Conservation (phyloP, 163 green algal genomes). For the Scenedesmus sp. region DNA sequence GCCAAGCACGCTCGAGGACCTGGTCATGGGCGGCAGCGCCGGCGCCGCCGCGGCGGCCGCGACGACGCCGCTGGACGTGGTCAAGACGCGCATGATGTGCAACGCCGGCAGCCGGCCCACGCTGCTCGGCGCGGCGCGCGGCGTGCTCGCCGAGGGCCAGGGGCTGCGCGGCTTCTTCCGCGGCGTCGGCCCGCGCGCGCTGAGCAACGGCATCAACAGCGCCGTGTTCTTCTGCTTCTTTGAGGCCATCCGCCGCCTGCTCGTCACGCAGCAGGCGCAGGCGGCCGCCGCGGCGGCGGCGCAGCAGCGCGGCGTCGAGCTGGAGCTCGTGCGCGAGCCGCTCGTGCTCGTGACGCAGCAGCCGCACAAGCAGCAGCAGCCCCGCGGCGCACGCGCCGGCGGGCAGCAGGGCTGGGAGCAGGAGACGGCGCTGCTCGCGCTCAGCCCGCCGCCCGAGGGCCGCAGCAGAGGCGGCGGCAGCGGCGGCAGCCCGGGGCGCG, state of each 20-base stretch:
- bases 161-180: slow-evolving; percentile 70
- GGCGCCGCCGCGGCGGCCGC: slow-evolving; percentile 85
- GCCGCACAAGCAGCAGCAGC: slow-evolving; percentile 23
- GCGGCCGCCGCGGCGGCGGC: not conserved
- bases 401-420: not conserved
- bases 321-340: slow-evolving; percentile 5
- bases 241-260: slow-evolving; percentile 67
- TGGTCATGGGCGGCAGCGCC: slow-evolving; percentile 81
- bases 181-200: slow-evolving; percentile 85
- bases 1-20: slow-evolving; percentile 73
- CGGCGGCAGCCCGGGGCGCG: not conserved
- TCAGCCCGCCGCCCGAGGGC: not conserved
- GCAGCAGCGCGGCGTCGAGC: not conserved
- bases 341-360: slow-evolving; percentile 14
- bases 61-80: slow-evolving; percentile 89
- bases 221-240: slow-evolving; percentile 99
- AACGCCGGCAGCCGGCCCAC: slow-evolving; percentile 66
- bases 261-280: slow-evolving; percentile 29
- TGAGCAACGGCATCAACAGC: slow-evolving; percentile 95
- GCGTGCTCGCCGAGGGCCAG: slow-evolving; percentile 57
- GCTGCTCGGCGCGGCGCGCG: slow-evolving; percentile 57
- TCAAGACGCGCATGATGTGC: slow-evolving; percentile 95
- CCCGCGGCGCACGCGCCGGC: not conserved
- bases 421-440: slow-evolving; percentile 15
- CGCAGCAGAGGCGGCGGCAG: slow-evolving; percentile 27